Evolutionary conservation across 192 early-diverging fungal genomes (phyloP).

Genomic region (Coemansia sp.): DNA sequence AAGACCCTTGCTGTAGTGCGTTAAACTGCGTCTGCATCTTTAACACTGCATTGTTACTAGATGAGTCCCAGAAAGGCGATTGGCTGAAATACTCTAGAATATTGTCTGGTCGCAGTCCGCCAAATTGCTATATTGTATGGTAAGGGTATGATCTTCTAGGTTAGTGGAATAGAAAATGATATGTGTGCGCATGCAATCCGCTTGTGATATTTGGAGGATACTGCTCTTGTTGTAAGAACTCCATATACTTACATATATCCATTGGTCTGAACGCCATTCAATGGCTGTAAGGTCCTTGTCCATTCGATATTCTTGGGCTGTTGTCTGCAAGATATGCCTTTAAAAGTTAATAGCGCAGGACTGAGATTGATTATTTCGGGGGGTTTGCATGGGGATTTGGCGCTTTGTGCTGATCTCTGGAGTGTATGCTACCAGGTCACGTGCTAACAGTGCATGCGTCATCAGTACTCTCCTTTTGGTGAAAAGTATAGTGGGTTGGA

Average conservation of each 20-base stretch:
- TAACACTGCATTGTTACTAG: slow-evolving; percentile 75
- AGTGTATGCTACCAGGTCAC: no score
- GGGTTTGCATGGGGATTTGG: no score
- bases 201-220: not conserved
- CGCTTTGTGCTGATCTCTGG: no score
- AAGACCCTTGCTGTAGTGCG: slow-evolving; percentile 56
- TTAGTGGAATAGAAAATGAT: no score
- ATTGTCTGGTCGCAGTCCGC: slow-evolving; percentile 70
- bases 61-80: slow-evolving; percentile 80
- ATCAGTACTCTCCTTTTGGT: no score
- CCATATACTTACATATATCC: slow-evolving; percentile 32
- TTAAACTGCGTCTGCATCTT: slow-evolving; percentile 83
- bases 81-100: slow-evolving; percentile 78
- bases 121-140: slow-evolving; percentile 47
- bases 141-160: no score
- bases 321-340: not conserved
- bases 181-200: not conserved
- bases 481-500: no score
- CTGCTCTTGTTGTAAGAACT: not conserved
- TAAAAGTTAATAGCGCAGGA: no score
- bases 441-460: no score
- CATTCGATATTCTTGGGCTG: slow-evolving; percentile 8
- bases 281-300: slow-evolving; percentile 58
- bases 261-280: slow-evolving; percentile 65
- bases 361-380: no score